Percentiles rank a stretch among this genome's conserved stretches.
phyloP scores from a whole-genome alignment of 164 flowering plant species.

The Chimonanthus praecox region DNA sequence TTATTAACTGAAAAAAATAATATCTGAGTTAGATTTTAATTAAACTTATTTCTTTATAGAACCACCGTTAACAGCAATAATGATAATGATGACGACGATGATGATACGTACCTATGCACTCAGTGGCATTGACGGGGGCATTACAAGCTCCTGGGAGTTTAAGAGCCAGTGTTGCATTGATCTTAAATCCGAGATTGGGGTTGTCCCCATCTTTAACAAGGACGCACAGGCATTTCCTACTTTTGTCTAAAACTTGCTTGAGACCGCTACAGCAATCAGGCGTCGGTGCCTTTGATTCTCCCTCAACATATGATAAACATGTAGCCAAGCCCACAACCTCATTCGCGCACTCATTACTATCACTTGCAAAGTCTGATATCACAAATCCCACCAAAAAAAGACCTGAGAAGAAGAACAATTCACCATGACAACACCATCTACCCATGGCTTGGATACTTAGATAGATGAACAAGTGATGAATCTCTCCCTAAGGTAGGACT shows the following conservation, averaged over 20 bases:
- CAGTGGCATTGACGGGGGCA: constrained; percentile 31
- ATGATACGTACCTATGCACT: constrained; percentile 42
- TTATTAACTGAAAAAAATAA: too few relatives aligned
- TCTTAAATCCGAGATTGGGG: constrained; percentile 52
- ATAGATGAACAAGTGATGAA: neutral
- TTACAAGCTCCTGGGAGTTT: constrained; percentile 54
- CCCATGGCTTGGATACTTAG: constrained; percentile 1
- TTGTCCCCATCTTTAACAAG: constrained; percentile 58
- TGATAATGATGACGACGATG: too few relatives aligned
- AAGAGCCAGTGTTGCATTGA: constrained; percentile 56
- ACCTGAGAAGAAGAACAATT: constrained; percentile 6
- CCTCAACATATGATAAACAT: constrained; percentile 63
- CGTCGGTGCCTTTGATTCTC: constrained; percentile 52
- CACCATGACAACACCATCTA: neutral
- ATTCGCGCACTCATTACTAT: constrained; percentile 48
- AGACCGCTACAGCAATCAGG: constrained; percentile 67
- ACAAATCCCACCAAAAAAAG: constrained; percentile 16
- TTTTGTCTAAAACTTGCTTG: constrained; percentile 38
- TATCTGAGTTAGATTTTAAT: too few relatives aligned
- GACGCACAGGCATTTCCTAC: constrained; percentile 61
- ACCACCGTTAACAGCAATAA: neutral
- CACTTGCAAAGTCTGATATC: constrained; percentile 38
- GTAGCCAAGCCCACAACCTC: constrained; percentile 50
- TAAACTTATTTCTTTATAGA: too few relatives aligned
- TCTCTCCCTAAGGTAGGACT: too few relatives aligned